Conservation (phyloP, 768 basidiomycete species). For the Hydnum rufescens region DNA sequence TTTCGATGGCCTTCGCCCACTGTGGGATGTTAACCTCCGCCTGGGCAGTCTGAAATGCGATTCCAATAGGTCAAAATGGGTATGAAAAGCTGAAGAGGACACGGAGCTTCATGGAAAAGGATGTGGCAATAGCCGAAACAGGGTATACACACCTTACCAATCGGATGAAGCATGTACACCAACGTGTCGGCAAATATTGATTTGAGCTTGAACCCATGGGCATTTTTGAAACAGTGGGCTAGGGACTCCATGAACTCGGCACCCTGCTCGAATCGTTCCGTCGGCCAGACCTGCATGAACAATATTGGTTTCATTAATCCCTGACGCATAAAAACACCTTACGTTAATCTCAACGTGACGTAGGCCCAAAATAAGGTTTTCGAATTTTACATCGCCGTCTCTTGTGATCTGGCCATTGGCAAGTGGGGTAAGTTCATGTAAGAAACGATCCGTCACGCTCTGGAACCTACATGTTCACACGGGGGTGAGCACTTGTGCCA, state of each 20-base stretch:
- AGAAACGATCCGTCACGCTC: constrained; percentile 82
- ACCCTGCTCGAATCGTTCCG: constrained; percentile 80
- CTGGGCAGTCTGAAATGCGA: constrained; percentile 60
- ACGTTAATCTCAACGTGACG: constrained; percentile 71
- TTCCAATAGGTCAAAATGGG: too few species aligned
- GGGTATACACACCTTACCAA: constrained; percentile 45
- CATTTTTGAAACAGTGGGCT: constrained; percentile 63
- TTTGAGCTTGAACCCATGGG: constrained; percentile 70
- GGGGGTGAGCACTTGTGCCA: background rate
- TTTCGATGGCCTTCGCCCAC: constrained; percentile 83
- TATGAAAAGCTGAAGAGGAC: background rate
- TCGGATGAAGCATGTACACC: constrained; percentile 58
- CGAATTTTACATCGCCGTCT: constrained; percentile 63
- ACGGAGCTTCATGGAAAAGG: background rate
- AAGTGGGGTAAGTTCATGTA: constrained; percentile 57
- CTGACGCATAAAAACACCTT: constrained; percentile 6
- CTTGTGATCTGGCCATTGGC: constrained; percentile 57
- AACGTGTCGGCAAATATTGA: constrained; percentile 71
- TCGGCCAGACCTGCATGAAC: constrained; percentile 68
- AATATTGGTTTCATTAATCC: background rate
- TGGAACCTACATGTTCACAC: constrained; percentile 36
- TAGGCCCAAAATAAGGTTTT: constrained; percentile 66
- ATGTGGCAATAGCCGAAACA: background rate
- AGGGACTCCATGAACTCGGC: constrained; percentile 77
- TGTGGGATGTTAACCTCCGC: constrained; percentile 90